phyloP scores from a whole-genome alignment of 192 early-diverging fungal genomes.

The Martensiomyces pterosporus region DNA sequence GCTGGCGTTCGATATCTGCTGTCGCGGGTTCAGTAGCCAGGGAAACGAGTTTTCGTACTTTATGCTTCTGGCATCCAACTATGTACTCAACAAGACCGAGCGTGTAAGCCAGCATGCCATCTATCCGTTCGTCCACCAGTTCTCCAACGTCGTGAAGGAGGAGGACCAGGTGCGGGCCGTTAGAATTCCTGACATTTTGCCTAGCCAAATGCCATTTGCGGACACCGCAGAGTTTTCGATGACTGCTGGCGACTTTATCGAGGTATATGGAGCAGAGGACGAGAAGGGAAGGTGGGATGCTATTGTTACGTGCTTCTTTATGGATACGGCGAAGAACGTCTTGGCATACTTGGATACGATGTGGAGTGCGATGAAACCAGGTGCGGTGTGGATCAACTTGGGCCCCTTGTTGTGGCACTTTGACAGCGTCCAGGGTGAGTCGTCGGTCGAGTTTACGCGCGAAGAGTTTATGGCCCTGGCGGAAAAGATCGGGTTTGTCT shows the following conservation, averaged over 20 bases:
- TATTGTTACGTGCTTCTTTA: constrained; percentile 94
- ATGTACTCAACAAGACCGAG: constrained; percentile 80
- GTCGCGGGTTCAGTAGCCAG: constrained; percentile 68
- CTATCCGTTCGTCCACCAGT: constrained; percentile 91
- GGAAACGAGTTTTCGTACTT: constrained; percentile 96
- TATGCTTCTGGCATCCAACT: constrained; percentile 94
- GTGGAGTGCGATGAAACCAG: constrained; percentile 67
- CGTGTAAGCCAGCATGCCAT: constrained; percentile 60
- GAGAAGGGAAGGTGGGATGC: constrained; percentile 77
- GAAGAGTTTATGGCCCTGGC: constrained; percentile 71
- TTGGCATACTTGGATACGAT: constrained; percentile 85
- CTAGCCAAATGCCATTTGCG: constrained; percentile 41
- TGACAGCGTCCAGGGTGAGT: constrained; percentile 76
- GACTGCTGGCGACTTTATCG: constrained; percentile 96
- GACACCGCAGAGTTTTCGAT: constrained; percentile 80
- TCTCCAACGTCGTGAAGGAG: constrained; percentile 67
- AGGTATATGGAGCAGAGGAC: constrained; percentile 71
- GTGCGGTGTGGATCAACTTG: constrained; percentile 81
- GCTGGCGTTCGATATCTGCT: constrained; percentile 88
- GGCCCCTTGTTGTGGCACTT: constrained; percentile 94
- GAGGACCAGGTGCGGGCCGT: constrained; percentile 65
- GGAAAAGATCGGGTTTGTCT: constrained; percentile 63
- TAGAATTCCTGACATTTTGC: constrained; percentile 80
- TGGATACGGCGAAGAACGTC: constrained; percentile 94
- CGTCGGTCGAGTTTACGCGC: constrained; percentile 82